phyloP scores from a whole-genome alignment of 192 early-diverging fungal genomes.

The Mortierella claussenii region DNA sequence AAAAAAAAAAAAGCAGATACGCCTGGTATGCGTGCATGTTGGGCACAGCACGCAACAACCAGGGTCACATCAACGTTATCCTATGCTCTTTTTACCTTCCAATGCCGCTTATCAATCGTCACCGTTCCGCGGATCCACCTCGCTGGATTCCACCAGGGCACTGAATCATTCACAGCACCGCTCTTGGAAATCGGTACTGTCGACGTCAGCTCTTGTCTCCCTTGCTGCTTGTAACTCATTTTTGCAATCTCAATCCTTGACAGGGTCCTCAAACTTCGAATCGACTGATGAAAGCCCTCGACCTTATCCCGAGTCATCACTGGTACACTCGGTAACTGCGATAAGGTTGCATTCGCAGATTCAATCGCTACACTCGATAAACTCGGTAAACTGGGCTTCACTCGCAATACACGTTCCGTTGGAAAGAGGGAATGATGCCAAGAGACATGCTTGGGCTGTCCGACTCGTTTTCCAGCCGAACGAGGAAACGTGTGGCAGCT shows the following conservation, averaged over 20 bases:
- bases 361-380: conserved; percentile 27
- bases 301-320: conserved; percentile 44
- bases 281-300: conserved; percentile 36
- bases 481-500: conserved; percentile 48
- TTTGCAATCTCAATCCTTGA: conserved; percentile 46
- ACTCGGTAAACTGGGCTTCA: conserved; percentile 49
- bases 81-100: conserved; percentile 30
- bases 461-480: conserved; percentile 21
- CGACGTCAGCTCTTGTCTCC: conserved; percentile 32
- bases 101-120: conserved; percentile 42
- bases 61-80: too few relatives aligned
- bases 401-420: conserved; percentile 26
- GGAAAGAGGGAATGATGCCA: conserved; percentile 52
- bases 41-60: too few relatives aligned
- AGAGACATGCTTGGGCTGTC: conserved; percentile 40
- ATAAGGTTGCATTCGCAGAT: conserved; percentile 28
- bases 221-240: conserved; percentile 53
- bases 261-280: conserved; percentile 37
- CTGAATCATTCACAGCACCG: conserved; percentile 13
- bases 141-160: conserved; percentile 43
- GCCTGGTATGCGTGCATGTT: too few relatives aligned
- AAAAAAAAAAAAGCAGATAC: background rate
- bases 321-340: conserved; percentile 25
- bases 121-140: conserved; percentile 31
- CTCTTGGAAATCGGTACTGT: conserved; percentile 43